These are phyloP conservation scores for Asterochloris erici DNA, from an alignment of 139 green algal genomes.

Conservation along the genomic window DNA sequence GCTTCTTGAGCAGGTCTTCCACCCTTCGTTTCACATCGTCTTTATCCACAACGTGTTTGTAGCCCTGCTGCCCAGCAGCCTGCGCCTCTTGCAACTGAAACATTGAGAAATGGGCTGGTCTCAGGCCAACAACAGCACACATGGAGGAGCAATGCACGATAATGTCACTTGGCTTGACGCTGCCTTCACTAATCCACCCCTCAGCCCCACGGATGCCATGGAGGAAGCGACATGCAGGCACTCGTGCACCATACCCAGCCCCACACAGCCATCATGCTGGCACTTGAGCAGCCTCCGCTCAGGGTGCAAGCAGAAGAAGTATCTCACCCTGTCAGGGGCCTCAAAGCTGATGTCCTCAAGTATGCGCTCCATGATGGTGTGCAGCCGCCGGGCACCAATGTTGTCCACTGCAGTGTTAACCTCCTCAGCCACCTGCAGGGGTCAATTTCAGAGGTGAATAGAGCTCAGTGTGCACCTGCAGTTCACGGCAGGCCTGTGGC, in stretches of 20 bases:
- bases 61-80: conserved; percentile 12
- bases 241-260: too few species aligned
- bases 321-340: conserved; percentile 74
- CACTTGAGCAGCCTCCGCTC: background rate
- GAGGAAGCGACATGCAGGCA: too few species aligned
- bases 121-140: too few species aligned
- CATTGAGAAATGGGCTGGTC: background rate
- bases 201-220: too few species aligned
- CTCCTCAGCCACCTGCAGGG: conserved; percentile 28
- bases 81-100: conserved; percentile 34
- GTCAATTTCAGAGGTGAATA: background rate
- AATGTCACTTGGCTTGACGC: too few species aligned
- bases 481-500: too few species aligned
- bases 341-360: conserved; percentile 90
- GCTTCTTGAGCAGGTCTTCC: conserved; percentile 61
- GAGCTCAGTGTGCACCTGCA: background rate
- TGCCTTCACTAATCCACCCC: too few species aligned
- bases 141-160: too few species aligned
- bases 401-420: conserved; percentile 86
- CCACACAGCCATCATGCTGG: too few species aligned
- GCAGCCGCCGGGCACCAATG: conserved; percentile 89
- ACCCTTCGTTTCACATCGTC: conserved; percentile 54
- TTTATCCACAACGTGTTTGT: conserved; percentile 55
- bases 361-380: conserved; percentile 92
- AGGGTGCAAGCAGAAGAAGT: background rate